A percentile compares a stretch with the other conserved stretches of the same genome.
phyloP scores from a whole-genome alignment of 108 stramenopile genomes.

The Asterionellopsis glacialis region DNA sequence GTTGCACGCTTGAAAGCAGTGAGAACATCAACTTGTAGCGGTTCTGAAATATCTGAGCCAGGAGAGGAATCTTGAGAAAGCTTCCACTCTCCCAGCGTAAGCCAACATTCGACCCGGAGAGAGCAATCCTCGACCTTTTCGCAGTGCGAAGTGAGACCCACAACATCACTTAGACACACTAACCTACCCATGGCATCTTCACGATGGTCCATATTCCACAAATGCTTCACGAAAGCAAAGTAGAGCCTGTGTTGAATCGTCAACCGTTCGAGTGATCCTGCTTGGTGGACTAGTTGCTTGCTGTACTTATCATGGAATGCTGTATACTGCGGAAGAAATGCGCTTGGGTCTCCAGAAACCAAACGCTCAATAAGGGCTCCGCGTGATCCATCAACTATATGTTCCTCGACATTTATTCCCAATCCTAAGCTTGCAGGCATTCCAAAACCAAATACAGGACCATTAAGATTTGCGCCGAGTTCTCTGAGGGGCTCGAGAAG shows the following conservation, averaged over 20 bases:
- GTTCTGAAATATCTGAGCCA: slow-evolving; percentile 28
- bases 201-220: slow-evolving; percentile 74
- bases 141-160: slow-evolving; percentile 67
- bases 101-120: slow-evolving; percentile 75
- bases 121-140: slow-evolving; percentile 29
- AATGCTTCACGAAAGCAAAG: slow-evolving; percentile 90
- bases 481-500: slow-evolving; percentile 72
- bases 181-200: slow-evolving; percentile 73
- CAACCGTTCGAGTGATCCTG: slow-evolving; percentile 65
- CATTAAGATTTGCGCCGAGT: slow-evolving; percentile 59
- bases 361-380: slow-evolving; percentile 29
- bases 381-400: neutral
- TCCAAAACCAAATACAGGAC: slow-evolving; percentile 66
- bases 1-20: slow-evolving; percentile 78
- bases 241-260: slow-evolving; percentile 80
- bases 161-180: slow-evolving; percentile 50
- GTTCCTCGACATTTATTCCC: neutral
- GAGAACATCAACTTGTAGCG: slow-evolving; percentile 65
- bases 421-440: slow-evolving; percentile 34
- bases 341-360: slow-evolving; percentile 26
- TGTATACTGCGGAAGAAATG: slow-evolving; percentile 44
- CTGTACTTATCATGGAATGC: slow-evolving; percentile 52
- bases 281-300: slow-evolving; percentile 43
- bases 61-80: slow-evolving; percentile 29
- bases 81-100: slow-evolving; percentile 90